Evolutionary conservation across 345 rosid genomes (phyloP).

Genomic region (Lenwebbia sp.): DNA sequence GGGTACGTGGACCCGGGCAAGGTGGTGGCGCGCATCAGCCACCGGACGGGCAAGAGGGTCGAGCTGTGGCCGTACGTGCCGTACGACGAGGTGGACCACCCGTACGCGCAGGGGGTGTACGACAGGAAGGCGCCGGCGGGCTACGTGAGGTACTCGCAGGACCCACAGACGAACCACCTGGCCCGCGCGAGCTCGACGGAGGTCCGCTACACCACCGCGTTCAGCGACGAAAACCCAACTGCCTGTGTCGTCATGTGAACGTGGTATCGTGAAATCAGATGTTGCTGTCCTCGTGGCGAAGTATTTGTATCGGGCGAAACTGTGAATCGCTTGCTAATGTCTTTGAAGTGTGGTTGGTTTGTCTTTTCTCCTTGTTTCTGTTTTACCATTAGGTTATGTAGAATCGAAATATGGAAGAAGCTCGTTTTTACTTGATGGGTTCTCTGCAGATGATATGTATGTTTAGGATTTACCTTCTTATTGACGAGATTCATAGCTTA

Average conservation of each 20-base stretch:
- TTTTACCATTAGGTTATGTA: background rate
- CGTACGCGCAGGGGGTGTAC: constrained; percentile 82
- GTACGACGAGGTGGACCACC: constrained; percentile 78
- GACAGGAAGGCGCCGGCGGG: constrained; percentile 88
- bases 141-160: constrained; percentile 59
- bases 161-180: constrained; percentile 45
- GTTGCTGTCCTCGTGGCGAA: background rate
- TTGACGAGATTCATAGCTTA: no score
- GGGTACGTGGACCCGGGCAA: constrained; percentile 72
- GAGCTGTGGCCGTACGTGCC: constrained; percentile 96
- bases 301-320: background rate
- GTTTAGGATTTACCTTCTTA: background rate
- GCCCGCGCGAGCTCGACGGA: constrained; percentile 99
- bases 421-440: background rate
- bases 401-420: background rate
- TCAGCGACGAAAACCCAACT: constrained; percentile 74
- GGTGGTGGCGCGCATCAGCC: constrained; percentile 69
- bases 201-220: constrained; percentile 91
- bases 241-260: constrained; percentile 73
- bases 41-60: constrained; percentile 88
- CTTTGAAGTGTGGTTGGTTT: background rate
- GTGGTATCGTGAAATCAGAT: background rate
- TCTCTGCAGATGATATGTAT: background rate
- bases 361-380: background rate
- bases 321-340: background rate